phyloP scores from a whole-genome alignment of 2,329 filamentous ascomycete species.

The Pezicula rhizophila region DNA sequence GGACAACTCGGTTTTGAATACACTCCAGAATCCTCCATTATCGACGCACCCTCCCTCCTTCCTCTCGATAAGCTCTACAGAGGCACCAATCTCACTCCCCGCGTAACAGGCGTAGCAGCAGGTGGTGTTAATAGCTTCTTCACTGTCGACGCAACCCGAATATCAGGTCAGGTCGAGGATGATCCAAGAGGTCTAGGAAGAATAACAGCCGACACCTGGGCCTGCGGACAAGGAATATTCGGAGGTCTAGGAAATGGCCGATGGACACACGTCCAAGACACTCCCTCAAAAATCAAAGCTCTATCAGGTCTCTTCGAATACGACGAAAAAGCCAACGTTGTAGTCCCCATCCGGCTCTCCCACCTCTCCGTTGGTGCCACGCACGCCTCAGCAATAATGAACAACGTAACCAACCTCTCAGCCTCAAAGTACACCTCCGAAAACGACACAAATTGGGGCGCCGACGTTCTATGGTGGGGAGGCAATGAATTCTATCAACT shows the following conservation, averaged over 20 bases:
- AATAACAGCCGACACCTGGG: constrained; percentile 73
- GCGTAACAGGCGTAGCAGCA: constrained; percentile 72
- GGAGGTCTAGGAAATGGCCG: constrained; percentile 78
- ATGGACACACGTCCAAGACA: constrained; percentile 81
- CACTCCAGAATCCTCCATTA: constrained; percentile 51
- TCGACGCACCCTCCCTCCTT: constrained; percentile 66
- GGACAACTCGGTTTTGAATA: constrained; percentile 87
- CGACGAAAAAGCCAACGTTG: constrained; percentile 62
- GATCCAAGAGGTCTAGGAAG: constrained; percentile 37
- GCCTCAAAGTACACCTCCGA: constrained; percentile 37
- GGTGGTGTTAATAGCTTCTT: constrained; percentile 87
- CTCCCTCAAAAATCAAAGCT: constrained; percentile 73
- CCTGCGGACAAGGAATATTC: constrained; percentile 78
- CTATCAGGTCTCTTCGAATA: constrained; percentile 84
- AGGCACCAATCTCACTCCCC: constrained; percentile 54
- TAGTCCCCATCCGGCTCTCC: constrained; percentile 72
- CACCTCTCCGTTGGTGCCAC: constrained; percentile 70
- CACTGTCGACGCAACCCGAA: constrained; percentile 67
- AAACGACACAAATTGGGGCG: constrained; percentile 80
- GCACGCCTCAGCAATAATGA: constrained; percentile 77
- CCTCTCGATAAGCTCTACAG: constrained; percentile 68
- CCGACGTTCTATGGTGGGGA: constrained; percentile 88
- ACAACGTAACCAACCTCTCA: constrained; percentile 65
- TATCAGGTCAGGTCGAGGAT: constrained; percentile 40
- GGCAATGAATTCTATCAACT: constrained; percentile 93